A percentile compares a stretch with the other conserved stretches of the same genome.
Conservation (phyloP, 805 yeast species). For the Candida stauntonica region DNA sequence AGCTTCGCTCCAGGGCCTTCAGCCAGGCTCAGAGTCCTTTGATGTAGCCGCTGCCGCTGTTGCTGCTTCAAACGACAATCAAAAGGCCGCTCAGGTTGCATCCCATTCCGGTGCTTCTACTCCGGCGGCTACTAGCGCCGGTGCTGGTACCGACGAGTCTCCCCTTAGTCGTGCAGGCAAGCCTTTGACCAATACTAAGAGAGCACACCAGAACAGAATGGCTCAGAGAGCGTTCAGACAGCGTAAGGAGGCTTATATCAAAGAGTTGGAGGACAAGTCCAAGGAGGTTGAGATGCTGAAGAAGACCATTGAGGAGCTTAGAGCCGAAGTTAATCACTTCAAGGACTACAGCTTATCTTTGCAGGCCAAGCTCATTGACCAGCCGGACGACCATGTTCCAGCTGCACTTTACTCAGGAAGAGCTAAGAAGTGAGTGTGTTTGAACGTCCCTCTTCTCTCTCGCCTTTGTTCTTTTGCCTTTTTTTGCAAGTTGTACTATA, state of each 20-base stretch:
- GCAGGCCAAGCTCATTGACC: slow-evolving; percentile 60
- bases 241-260: slow-evolving; percentile 76
- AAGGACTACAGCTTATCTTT: slow-evolving; percentile 69
- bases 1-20: slow-evolving; percentile 17
- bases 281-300: slow-evolving; percentile 57
- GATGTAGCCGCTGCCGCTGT: slow-evolving; percentile 37
- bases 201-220: slow-evolving; percentile 88
- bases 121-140: no score
- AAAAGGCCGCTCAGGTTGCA: neutral
- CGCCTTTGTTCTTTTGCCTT: neutral
- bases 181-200: slow-evolving; percentile 59
- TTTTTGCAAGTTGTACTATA: neutral
- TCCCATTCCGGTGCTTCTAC: slow-evolving; percentile 1
- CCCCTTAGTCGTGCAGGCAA: slow-evolving; percentile 24
- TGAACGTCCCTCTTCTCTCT: neutral
- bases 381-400: slow-evolving; percentile 40
- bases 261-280: slow-evolving; percentile 71
- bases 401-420: slow-evolving; percentile 25
- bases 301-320: slow-evolving; percentile 60
- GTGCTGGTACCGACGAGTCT: neutral
- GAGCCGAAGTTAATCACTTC: slow-evolving; percentile 65
- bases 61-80: slow-evolving; percentile 21
- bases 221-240: slow-evolving; percentile 91
- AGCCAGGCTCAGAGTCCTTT: slow-evolving; percentile 17
- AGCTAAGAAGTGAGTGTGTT: slow-evolving; percentile 10